Conservation (phyloP, 495 filamentous ascomycete genomes). For the Penicillium simplicissimum region DNA sequence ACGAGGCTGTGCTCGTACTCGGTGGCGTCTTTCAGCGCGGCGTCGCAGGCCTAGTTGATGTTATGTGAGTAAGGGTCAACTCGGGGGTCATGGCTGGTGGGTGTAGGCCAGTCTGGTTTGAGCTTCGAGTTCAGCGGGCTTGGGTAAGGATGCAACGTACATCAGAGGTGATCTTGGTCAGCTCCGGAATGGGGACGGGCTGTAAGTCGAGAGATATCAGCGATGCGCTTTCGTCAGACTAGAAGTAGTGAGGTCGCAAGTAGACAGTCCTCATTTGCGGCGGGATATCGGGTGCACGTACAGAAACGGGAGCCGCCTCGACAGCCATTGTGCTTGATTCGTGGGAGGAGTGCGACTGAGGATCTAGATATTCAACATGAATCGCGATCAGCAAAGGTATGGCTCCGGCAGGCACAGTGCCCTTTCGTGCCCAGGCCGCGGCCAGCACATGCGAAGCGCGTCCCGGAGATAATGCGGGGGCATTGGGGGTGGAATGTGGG, state of each 20-base stretch:
- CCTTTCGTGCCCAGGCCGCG: background rate
- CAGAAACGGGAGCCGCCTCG: conserved; percentile 36
- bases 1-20: conserved; percentile 82
- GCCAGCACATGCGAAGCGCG: background rate
- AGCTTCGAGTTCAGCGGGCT: background rate
- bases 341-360: background rate
- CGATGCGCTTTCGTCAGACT: background rate
- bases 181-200: conserved; percentile 74
- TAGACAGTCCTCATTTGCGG: background rate
- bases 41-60: conserved; percentile 71
- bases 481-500: background rate
- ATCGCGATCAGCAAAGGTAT: background rate
- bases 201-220: conserved; percentile 31
- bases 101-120: background rate
- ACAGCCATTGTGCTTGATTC: conserved; percentile 36
- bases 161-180: conserved; percentile 80
- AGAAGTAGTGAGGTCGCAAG: background rate
- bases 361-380: background rate
- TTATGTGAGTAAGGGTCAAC: conserved; percentile 4
- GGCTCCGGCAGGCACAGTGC: background rate
- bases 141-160: conserved; percentile 50
- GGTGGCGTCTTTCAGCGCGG: conserved; percentile 65
- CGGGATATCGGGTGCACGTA: conserved; percentile 23
- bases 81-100: background rate
- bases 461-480: conserved; percentile 9